These are phyloP conservation scores for Scheffersomyces lignosus DNA, from an alignment of 805 yeast genomes.

Conservation along the genomic window DNA sequence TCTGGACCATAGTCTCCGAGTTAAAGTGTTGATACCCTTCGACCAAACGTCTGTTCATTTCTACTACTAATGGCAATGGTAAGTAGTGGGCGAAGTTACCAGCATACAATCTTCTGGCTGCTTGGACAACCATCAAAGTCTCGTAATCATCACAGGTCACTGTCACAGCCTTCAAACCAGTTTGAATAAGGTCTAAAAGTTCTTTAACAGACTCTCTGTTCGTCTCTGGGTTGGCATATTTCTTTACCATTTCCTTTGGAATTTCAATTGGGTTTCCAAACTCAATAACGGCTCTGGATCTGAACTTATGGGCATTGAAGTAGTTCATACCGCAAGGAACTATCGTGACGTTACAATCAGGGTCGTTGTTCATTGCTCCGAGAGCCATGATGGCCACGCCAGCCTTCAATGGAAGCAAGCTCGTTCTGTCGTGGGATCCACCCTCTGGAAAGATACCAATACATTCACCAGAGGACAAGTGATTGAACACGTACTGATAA, in stretches of 20 bases:
- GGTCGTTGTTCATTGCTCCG: slow-evolving; percentile 83
- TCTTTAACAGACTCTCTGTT: slow-evolving; percentile 74
- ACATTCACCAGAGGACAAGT: slow-evolving; percentile 75
- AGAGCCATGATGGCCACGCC: slow-evolving; percentile 98
- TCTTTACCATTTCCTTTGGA: slow-evolving; percentile 51
- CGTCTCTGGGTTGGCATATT: slow-evolving; percentile 64
- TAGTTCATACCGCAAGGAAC: slow-evolving; percentile 98
- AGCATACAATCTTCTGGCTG: slow-evolving; percentile 85
- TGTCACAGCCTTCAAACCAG: slow-evolving; percentile 79
- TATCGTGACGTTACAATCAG: slow-evolving; percentile 74
- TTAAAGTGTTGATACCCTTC: slow-evolving; percentile 75
- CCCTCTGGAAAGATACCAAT: slow-evolving; percentile 98
- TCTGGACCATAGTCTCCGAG: slow-evolving; percentile 65
- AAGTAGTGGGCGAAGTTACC: slow-evolving; percentile 68
- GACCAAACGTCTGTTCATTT: slow-evolving; percentile 85
- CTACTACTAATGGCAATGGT: slow-evolving; percentile 82
- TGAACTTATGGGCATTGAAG: slow-evolving; percentile 91
- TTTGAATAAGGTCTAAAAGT: slow-evolving; percentile 66
- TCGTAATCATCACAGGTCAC: slow-evolving; percentile 89
- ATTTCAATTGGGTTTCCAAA: slow-evolving; percentile 87
- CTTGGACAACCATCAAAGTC: slow-evolving; percentile 84
- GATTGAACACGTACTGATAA: slow-evolving; percentile 81
- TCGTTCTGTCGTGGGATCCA: slow-evolving; percentile 95
- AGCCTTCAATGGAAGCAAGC: slow-evolving; percentile 87
- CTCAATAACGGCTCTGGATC: slow-evolving; percentile 93